Evolutionary conservation across 176 grass and related monocot species (phyloP).

Genomic region (Aegilops sharonensis): DNA sequence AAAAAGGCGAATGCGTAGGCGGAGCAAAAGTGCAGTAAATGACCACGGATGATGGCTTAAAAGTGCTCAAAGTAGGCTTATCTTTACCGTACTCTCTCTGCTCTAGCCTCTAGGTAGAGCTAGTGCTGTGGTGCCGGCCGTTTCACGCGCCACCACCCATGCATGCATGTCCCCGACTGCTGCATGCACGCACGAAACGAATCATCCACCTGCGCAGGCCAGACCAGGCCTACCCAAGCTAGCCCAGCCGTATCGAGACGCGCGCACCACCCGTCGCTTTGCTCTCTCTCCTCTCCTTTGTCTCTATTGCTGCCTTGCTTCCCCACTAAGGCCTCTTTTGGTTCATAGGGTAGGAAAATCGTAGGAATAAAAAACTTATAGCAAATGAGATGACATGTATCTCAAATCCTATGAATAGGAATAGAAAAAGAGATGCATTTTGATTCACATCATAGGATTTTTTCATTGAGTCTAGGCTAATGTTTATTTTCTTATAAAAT

Average conservation of each 20-base stretch:
- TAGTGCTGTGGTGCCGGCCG: background rate
- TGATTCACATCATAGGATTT: no score
- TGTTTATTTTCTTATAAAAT: no score
- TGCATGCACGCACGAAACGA: background rate
- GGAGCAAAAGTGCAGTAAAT: background rate
- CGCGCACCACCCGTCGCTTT: background rate
- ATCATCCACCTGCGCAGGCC: background rate
- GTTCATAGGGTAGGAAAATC: no score
- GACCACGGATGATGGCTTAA: background rate
- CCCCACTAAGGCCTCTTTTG: background rate
- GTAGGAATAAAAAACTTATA: no score
- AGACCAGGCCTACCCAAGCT: background rate
- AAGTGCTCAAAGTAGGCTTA: constrained; percentile 9
- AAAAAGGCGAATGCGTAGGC: background rate
- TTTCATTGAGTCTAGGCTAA: no score
- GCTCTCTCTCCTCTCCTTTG: background rate
- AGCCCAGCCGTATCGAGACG: background rate
- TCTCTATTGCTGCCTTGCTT: background rate
- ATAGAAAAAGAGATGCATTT: no score
- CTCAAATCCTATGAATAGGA: no score
- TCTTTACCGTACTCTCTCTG: background rate
- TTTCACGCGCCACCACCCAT: background rate
- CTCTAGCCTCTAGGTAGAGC: no score
- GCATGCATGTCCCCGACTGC: background rate
- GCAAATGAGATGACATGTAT: no score